Percentiles rank a stretch among this genome's conserved stretches.
Conservation (phyloP, 1,284 basidiomycete species). For the Melampsora occidentalis region DNA sequence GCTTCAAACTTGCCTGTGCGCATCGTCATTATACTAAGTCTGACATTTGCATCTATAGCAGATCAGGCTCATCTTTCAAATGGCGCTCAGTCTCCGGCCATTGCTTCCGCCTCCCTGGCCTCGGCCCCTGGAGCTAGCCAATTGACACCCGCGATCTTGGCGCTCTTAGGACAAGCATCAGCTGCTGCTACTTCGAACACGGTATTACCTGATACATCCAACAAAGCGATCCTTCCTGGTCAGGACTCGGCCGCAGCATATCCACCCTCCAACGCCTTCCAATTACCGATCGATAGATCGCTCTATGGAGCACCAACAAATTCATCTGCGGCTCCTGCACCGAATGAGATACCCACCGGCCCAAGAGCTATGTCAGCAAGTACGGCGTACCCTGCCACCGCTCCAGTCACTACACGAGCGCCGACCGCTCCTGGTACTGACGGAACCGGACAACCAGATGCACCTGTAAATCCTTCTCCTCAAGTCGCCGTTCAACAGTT, state of each 20-base stretch:
- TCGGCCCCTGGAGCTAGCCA: not conserved
- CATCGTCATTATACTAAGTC: too few relatives aligned
- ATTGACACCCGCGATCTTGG: not conserved
- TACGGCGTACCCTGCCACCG: not conserved
- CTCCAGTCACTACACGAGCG: not conserved
- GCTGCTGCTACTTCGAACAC: not conserved
- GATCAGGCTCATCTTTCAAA: too few relatives aligned
- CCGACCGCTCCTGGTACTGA: too few relatives aligned
- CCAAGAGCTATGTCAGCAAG: conserved; percentile 26
- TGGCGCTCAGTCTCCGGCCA: not conserved
- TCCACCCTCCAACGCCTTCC: too few relatives aligned
- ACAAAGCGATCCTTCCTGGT: too few relatives aligned
- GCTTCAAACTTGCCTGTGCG: too few relatives aligned
- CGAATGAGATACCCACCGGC: conserved; percentile 12
- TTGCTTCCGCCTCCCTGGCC: not conserved
- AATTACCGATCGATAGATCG: too few relatives aligned
- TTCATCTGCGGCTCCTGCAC: not conserved
- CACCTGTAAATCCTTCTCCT: not conserved
- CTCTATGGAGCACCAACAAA: not conserved
- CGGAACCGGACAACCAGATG: too few relatives aligned
- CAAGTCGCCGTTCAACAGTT: conserved; percentile 38
- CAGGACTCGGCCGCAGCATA: not conserved
- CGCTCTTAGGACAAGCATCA: conserved; percentile 2
- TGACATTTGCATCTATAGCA: too few relatives aligned
- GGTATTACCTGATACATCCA: too few relatives aligned